Conservation (phyloP, 2,329 filamentous ascomycete genomes). For the Septoria petroselini region DNA sequence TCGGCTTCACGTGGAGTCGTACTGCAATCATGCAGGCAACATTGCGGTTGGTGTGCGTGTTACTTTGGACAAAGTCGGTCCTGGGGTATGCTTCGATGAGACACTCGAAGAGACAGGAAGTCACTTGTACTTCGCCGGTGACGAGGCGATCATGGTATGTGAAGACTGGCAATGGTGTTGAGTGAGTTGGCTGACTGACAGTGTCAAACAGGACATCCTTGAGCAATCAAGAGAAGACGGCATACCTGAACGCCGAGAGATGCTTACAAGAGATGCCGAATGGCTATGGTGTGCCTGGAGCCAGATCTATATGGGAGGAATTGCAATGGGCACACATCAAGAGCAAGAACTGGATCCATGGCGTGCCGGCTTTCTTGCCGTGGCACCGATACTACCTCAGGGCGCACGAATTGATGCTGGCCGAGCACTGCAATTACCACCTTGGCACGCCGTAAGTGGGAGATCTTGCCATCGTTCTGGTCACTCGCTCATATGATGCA, state of each 20-base stretch:
- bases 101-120: constrained; percentile 9
- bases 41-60: constrained; percentile 1
- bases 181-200: neutral
- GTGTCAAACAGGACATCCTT: constrained; percentile 16
- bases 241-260: constrained; percentile 23
- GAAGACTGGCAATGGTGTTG: neutral
- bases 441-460: constrained; percentile 22
- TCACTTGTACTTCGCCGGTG: constrained; percentile 11
- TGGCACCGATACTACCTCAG: constrained; percentile 29
- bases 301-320: constrained; percentile 25
- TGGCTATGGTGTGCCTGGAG: constrained; percentile 23
- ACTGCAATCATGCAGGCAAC: neutral
- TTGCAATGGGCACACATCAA: constrained; percentile 27
- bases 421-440: constrained; percentile 23
- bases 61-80: neutral
- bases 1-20: neutral
- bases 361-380: constrained; percentile 24
- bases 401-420: constrained; percentile 22
- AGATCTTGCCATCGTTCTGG: neutral
- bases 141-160: constrained; percentile 20
- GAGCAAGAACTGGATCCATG: constrained; percentile 27
- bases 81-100: constrained; percentile 2
- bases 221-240: constrained; percentile 19
- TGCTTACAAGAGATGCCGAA: constrained; percentile 24
- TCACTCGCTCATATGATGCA: neutral